Evolutionary conservation across 2,329 filamentous ascomycete genomes (phyloP).

Genomic region (Sordariomycetes sp.): DNA sequence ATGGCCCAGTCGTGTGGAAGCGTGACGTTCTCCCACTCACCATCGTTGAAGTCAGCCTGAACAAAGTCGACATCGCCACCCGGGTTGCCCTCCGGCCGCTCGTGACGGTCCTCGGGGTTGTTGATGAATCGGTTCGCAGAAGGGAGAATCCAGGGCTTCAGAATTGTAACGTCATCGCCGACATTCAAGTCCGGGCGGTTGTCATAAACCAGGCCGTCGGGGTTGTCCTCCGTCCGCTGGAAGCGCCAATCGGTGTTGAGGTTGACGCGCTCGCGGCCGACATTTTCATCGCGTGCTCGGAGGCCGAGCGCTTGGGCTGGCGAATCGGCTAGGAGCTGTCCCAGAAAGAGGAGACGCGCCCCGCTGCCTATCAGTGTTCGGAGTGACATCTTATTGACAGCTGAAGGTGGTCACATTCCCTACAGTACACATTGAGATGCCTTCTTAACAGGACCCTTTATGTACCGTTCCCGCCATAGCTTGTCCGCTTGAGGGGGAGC

Average conservation of each 20-base stretch:
- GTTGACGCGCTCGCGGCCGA: constrained; percentile 16
- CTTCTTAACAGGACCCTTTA: too few relatives aligned
- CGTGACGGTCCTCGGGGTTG: constrained; percentile 15
- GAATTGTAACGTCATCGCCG: constrained; percentile 8
- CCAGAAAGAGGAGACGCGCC: neutral
- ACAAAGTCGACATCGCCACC: constrained; percentile 18
- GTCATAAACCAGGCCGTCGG: constrained; percentile 21
- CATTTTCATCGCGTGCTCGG: neutral
- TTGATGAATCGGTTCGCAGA: constrained; percentile 27
- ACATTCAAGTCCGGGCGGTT: constrained; percentile 11
- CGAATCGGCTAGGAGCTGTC: neutral
- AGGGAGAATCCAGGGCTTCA: constrained; percentile 30
- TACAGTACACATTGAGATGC: too few relatives aligned
- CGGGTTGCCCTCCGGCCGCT: constrained; percentile 13
- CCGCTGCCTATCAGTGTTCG: neutral
- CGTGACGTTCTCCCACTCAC: constrained; percentile 25
- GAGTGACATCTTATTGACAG: neutral
- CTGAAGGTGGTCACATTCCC: neutral
- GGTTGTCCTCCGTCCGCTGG: constrained; percentile 20
- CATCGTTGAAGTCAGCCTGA: constrained; percentile 24
- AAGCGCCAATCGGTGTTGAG: constrained; percentile 27
- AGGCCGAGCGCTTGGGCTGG: neutral
- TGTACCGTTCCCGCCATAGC: neutral
- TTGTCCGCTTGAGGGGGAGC: neutral
- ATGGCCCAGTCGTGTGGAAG: constrained; percentile 41